A percentile compares a stretch with the other conserved stretches of the same genome.
Evolutionary conservation across 176 grass and related monocot genomes (phyloP).

Genomic region (Panicum miliaceum): DNA sequence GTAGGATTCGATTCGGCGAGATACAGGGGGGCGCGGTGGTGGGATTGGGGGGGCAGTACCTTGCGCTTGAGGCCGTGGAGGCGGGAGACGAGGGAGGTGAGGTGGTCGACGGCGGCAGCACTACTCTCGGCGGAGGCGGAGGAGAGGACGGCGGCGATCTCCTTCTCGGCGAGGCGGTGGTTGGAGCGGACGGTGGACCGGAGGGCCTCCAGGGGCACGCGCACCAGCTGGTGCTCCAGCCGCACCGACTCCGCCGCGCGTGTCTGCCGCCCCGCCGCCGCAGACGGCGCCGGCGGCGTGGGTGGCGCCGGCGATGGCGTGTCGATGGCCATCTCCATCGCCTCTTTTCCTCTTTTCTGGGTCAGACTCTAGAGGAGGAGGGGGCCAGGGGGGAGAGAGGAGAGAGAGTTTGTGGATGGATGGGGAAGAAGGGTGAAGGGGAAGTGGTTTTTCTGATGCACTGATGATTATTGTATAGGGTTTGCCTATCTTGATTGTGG

Average conservation of each 20-base stretch:
- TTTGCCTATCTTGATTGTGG: background rate
- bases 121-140: conserved; percentile 43
- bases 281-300: conserved; percentile 20
- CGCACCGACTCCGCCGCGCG: conserved; percentile 73
- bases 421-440: background rate
- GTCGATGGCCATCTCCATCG: conserved; percentile 95
- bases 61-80: conserved; percentile 98
- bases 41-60: conserved; percentile 31
- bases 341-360: conserved; percentile 19
- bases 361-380: background rate
- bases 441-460: background rate
- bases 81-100: conserved; percentile 88
- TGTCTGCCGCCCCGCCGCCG: conserved; percentile 47
- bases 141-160: conserved; percentile 70
- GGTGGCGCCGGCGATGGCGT: conserved; percentile 55
- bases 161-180: conserved; percentile 86
- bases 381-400: background rate
- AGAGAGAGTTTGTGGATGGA: conserved; percentile 23
- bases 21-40: background rate
- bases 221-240: conserved; percentile 86
- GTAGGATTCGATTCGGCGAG: conserved; percentile 1
- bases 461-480: background rate
- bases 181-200: conserved; percentile 70
- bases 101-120: conserved; percentile 59
- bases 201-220: conserved; percentile 85